A percentile compares a stretch with the other conserved stretches of the same genome.
phyloP scores from a whole-genome alignment of 2,329 filamentous ascomycete genomes.

The Fusarium chaquense region DNA sequence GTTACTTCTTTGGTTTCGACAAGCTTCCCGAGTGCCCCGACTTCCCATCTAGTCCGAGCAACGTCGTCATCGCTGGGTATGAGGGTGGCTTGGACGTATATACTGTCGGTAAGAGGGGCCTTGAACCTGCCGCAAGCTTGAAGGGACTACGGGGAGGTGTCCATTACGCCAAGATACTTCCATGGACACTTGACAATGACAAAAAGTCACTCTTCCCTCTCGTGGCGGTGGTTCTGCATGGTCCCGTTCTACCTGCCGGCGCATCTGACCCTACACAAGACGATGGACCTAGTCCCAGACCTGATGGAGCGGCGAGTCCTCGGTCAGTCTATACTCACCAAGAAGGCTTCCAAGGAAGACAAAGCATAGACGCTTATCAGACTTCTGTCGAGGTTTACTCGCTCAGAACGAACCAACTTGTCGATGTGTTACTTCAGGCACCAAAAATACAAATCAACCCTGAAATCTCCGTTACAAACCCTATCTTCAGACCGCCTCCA shows the following conservation, averaged over 20 bases:
- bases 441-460: conserved; percentile 71
- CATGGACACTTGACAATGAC: conserved; percentile 71
- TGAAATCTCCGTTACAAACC: conserved; percentile 67
- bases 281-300: conserved; percentile 54
- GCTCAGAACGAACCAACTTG: conserved; percentile 75
- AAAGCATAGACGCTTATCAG: conserved; percentile 74
- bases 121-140: conserved; percentile 77
- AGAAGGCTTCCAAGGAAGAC: conserved; percentile 52
- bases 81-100: conserved; percentile 85
- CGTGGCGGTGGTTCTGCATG: conserved; percentile 83
- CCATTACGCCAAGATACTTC: conserved; percentile 83
- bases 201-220: conserved; percentile 73
- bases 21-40: conserved; percentile 65
- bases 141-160: conserved; percentile 84
- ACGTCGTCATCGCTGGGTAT: conserved; percentile 80
- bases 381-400: conserved; percentile 93
- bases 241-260: conserved; percentile 69
- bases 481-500: conserved; percentile 74
- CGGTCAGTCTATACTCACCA: conserved; percentile 56
- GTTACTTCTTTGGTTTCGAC: conserved; percentile 87
- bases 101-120: conserved; percentile 76
- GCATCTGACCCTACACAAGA: conserved; percentile 54
- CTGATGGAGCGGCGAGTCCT: conserved; percentile 59
- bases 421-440: conserved; percentile 80
- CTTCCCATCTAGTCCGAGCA: conserved; percentile 62